Evolutionary conservation across 2,329 filamentous ascomycete genomes (phyloP).

Genomic region (Bipolaris cookei): DNA sequence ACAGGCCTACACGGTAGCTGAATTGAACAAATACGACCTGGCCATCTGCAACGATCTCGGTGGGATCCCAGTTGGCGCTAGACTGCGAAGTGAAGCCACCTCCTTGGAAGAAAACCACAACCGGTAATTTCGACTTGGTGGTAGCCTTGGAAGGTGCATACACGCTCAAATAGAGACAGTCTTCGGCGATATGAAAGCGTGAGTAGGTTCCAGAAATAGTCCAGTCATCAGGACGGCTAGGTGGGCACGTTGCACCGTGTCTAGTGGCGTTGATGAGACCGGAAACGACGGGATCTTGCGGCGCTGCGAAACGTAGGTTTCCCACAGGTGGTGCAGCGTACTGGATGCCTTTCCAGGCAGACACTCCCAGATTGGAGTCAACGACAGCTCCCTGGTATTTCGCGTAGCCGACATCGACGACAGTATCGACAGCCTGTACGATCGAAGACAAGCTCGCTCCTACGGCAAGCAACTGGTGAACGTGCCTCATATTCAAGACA

Average conservation of each 20-base stretch:
- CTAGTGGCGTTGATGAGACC: constrained; percentile 23
- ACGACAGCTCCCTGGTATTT: constrained; percentile 65
- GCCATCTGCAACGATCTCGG: constrained; percentile 65
- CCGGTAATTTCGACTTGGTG: constrained; percentile 62
- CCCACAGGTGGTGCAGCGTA: constrained; percentile 74
- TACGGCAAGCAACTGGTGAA: constrained; percentile 2
- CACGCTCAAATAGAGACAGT: constrained; percentile 73
- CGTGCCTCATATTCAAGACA: constrained; percentile 4
- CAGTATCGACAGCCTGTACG: constrained; percentile 39
- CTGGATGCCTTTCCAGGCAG: constrained; percentile 74
- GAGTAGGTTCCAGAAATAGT: constrained; percentile 17
- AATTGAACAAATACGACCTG: constrained; percentile 73
- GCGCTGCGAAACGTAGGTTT: constrained; percentile 68
- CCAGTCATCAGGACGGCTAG: constrained; percentile 30
- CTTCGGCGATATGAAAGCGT: constrained; percentile 56
- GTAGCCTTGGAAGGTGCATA: constrained; percentile 65
- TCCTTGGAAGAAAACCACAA: constrained; percentile 65
- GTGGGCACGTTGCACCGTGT: constrained; percentile 48
- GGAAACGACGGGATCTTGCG: constrained; percentile 51
- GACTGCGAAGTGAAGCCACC: constrained; percentile 57
- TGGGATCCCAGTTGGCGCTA: constrained; percentile 63
- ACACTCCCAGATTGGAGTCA: constrained; percentile 59
- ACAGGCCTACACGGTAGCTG: constrained; percentile 78
- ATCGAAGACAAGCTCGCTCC: constrained; percentile 7
- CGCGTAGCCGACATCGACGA: constrained; percentile 69